Conservation (phyloP, 495 filamentous ascomycete genomes). For the Penicillium atrosanguineum region DNA sequence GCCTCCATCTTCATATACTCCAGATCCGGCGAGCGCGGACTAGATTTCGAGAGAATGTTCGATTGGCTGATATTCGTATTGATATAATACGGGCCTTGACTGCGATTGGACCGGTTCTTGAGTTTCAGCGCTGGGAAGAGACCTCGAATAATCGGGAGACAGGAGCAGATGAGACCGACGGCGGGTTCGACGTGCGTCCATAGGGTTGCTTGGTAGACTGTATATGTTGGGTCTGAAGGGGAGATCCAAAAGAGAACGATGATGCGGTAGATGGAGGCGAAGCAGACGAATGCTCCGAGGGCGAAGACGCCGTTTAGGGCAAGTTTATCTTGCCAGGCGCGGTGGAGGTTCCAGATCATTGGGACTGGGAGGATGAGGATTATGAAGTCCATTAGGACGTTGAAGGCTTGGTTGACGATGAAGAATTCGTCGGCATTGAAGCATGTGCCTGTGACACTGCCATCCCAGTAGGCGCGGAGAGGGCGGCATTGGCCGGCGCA, state of each 20-base stretch:
- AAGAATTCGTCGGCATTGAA: constrained; percentile 36
- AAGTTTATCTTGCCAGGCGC: constrained; percentile 43
- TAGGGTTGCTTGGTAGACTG: constrained; percentile 48
- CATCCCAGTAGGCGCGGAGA: constrained; percentile 40
- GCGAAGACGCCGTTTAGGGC: constrained; percentile 48
- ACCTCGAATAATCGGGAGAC: constrained; percentile 56
- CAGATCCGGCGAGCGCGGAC: constrained; percentile 24
- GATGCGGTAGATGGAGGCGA: constrained; percentile 50
- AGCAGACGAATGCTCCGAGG: constrained; percentile 48
- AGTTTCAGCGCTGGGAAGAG: constrained; percentile 43
- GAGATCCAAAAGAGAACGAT: constrained; percentile 57
- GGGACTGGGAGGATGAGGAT: constrained; percentile 41
- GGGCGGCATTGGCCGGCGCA: constrained; percentile 45
- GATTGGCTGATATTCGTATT: constrained; percentile 31
- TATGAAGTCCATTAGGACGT: constrained; percentile 43
- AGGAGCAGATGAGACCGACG: constrained; percentile 55
- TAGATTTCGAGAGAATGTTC: constrained; percentile 23
- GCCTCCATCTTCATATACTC: constrained; percentile 37
- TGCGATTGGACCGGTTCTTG: constrained; percentile 22
- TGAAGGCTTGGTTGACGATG: constrained; percentile 45
- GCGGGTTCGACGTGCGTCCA: constrained; percentile 60
- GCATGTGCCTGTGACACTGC: constrained; percentile 32
- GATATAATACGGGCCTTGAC: constrained; percentile 24
- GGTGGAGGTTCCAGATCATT: constrained; percentile 46
- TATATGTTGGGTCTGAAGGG: constrained; percentile 43